Evolutionary conservation across 129 eudicot species (phyloP), one percentile per base, ranked within the genome.

Genomic region (Flaveria robusta): DNA sequence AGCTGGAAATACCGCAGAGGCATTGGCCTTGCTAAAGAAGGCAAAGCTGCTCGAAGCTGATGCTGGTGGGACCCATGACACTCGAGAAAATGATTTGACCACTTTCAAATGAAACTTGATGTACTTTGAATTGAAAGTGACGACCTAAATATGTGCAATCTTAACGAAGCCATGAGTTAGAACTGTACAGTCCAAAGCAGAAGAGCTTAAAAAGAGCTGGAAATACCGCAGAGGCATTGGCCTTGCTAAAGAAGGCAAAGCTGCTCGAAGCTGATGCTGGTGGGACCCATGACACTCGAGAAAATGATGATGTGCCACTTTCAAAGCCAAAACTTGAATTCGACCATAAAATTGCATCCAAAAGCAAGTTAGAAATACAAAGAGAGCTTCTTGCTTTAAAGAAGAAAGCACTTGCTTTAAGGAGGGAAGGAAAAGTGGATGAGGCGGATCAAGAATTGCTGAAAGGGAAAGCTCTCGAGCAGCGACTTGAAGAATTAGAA

Each of bases 141-240:
- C n/a, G n/a, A n/a, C n/a, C n/a, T n/a, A n/a, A n/a, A n/a, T n/a
- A n/a, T n/a, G n/a, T n/a, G n/a, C n/a, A n/a, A n/a, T n/a, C n/a
- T n/a, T n/a, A n/a, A n/a, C n/a, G n/a, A n/a, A n/a, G n/a, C n/a
- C n/a, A n/a, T n/a, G n/a, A n/a, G n/a, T n/a, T n/a, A n/a, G n/a
- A n/a, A n/a, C n/a, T n/a, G n/a, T n/a, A n/a, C n/a, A n/a, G n/a
- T n/a, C n/a, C n/a, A n/a, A n/a, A n/a, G n/a, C n/a, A n/a, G n/a
- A n/a, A n/a, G n/a, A n/a, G n/a, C n/a, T n/a, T n/a, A n/a, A n/a
- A 92, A 89, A 70, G 88, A 63, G 90, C 87, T 6, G 97, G 97
- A 47, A 87, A 92, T 75, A 83, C 80, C 19, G 71, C 75, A 16
- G 96, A 90, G 85, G 96, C 96, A 46, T 59, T 84, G 80, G 72